Base-by-base conservation (phyloP, 169 alveolate genomes). In the Hepatocystis sp. region DNA sequence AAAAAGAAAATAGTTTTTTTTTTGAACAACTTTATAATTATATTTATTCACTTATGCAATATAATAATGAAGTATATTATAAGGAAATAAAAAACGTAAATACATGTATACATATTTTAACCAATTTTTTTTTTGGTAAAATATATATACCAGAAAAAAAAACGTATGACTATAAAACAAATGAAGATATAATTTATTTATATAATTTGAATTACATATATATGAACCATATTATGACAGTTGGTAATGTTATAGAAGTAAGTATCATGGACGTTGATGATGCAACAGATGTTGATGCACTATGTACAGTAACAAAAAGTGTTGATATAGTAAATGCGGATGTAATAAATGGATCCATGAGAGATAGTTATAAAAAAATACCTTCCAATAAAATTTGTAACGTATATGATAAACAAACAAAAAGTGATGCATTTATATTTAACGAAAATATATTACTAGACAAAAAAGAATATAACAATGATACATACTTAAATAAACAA, bases 131-230 rank as follows among this genome's bases (percentile, higher is more conserved):
- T 63, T 81, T 81, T 53, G 84, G 34, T 10, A 81, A 63, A 40
- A 61, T 39, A 19, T 81, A 30, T 19, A 28, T 13, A 7, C 36
- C n/a, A n/a, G 51, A 15, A 53, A 63, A 49, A 23, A 63, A 47
- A 46, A 61, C 23, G 36, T 49, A 81, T 36, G 49, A 46, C 32
- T 60, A 61, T 47, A 64, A 49, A n/a, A 15, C 13, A 8, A 65
- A 63, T 19, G 81, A 81, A 15, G 89, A 81, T 15, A 40, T 63
- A 19, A 19, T 56, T 13, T 81, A 81, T 63, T 19, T 63, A 21
- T 56, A 81, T 55, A 63, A 66, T 27, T 10, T 81, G 36, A 81
- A 81, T 64, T 81, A 81, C 36, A 81, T 81, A 19, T 81, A 81
- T 40, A 81, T 81, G 39, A 81, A 60, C 19, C 89, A 81, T 39